phyloP scores from a whole-genome alignment of 345 rosid genomes.

The Bruguiera gymnorhiza region DNA sequence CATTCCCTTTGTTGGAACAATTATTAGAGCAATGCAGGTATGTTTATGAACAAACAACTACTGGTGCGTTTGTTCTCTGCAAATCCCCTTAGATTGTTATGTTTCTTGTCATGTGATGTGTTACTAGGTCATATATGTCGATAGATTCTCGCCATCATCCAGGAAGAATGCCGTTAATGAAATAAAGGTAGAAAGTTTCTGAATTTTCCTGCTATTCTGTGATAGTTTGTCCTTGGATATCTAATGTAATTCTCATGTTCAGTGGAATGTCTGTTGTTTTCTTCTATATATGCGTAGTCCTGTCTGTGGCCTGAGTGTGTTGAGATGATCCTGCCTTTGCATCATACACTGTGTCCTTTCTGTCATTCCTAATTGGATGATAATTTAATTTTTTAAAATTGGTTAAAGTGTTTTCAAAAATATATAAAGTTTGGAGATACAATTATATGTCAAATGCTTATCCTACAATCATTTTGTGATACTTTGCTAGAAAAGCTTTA shows the following conservation, averaged over 20 bases:
- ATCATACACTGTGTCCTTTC: background rate
- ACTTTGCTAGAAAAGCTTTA: constrained; percentile 26
- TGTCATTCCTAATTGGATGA: background rate
- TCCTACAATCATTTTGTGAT: constrained; percentile 1
- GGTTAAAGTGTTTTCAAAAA: too few relatives aligned
- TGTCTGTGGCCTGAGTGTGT: background rate
- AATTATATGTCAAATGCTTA: constrained; percentile 1
- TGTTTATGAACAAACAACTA: background rate
- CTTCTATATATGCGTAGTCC: too few relatives aligned
- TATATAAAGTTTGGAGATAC: background rate
- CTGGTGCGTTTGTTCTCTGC: background rate
- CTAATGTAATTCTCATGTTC: too few relatives aligned
- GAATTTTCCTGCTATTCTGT: constrained; percentile 14
- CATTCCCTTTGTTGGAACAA: constrained; percentile 91
- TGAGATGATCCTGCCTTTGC: background rate
- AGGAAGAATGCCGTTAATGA: constrained; percentile 85
- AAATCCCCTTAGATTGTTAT: background rate
- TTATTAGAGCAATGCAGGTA: constrained; percentile 98
- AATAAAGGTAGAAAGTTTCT: constrained; percentile 82
- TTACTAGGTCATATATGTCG: constrained; percentile 93
- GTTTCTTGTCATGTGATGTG: background rate
- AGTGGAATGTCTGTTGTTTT: too few relatives aligned
- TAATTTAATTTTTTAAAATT: background rate
- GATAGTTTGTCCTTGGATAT: background rate
- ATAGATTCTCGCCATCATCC: constrained; percentile 76